A percentile compares a stretch with the other conserved stretches of the same genome.
Evolutionary conservation across 2,329 filamentous ascomycete species (phyloP).

Genomic region (Colletotrichum sp.): DNA sequence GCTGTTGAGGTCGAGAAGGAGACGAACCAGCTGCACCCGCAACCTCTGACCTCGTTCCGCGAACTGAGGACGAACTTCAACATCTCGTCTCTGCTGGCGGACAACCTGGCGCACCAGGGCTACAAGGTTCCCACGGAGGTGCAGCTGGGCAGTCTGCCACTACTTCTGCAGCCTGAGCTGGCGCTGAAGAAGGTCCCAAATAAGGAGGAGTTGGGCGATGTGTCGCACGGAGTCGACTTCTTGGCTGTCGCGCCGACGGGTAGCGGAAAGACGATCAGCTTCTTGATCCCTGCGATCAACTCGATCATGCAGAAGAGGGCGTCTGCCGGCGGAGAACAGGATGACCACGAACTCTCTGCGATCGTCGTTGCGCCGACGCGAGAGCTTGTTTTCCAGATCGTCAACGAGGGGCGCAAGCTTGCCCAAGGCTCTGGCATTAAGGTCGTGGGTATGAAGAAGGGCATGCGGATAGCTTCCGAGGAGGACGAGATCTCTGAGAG

Average conservation of each 20-base stretch:
- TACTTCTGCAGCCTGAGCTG: conserved; percentile 68
- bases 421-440: conserved; percentile 77
- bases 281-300: conserved; percentile 86
- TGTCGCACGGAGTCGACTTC: conserved; percentile 66
- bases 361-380: conserved; percentile 81
- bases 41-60: conserved; percentile 78
- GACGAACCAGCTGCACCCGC: conserved; percentile 73
- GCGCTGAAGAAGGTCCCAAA: conserved; percentile 47
- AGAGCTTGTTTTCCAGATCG: conserved; percentile 80
- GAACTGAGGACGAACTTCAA: conserved; percentile 74
- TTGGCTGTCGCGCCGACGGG: conserved; percentile 92
- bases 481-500: conserved; percentile 35
- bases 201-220: conserved; percentile 34
- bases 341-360: conserved; percentile 61
- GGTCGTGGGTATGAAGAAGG: conserved; percentile 84
- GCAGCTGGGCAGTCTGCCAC: conserved; percentile 83
- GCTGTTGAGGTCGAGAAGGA: conserved; percentile 53
- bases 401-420: conserved; percentile 86
- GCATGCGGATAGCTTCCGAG: conserved; percentile 60
- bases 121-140: conserved; percentile 93
- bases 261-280: conserved; percentile 95
- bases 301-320: conserved; percentile 67
- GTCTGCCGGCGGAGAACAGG: conserved; percentile 39
- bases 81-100: conserved; percentile 74
- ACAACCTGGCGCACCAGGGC: conserved; percentile 84